Evolutionary conservation across 352 stramenopile genomes (phyloP), one percentile per base, ranked within the genome.

Genomic region (Globisporangium spiculum): DNA sequence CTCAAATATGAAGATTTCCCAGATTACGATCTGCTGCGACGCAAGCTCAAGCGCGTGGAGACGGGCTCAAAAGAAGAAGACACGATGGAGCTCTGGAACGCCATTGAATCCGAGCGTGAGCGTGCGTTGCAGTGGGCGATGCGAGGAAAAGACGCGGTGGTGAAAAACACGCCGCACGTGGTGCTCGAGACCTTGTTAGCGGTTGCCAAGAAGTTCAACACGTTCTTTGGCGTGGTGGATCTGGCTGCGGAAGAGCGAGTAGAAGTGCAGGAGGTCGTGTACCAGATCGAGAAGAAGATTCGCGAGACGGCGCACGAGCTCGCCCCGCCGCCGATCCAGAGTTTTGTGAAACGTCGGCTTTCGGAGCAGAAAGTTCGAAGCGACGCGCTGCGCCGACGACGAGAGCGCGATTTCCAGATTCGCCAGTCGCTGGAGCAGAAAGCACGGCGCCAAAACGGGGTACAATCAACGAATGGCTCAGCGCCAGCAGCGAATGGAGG

Each of bases 241-340:
- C 57, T 92, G 14, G 75, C 74, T 10, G 67, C 74, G 1, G 73
- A 86, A 12, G 83, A 94, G 52, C 74, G 78, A 4, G 59, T 95
- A 63, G 71, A 73, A 7, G 77, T 96, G 0, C 87, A 96, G 53
- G 73, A 81, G 59, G 74, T 72, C 14, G 81, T 96, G 22, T 93
- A 88, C 70, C 69, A 76, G 48, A 78, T 96, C 9, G 88, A 96
- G 63, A 83, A 79, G 18, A 85, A 83, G 44, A 62, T 84, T 1
- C 77, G 81, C 20, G 75, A 73, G 14, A 70, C 67, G 20, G 66
- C 71, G 1, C 83, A 71, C 44, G 73, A 83, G 41, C 73, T 88
- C 16, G 79, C 79, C 4, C 88, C 88, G 46, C 87, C 87, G n/a
- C 82, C 80, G 16, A 94, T 96, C 67, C 84, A 96, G 56, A 95